These are phyloP conservation scores for Thermothielavioides terrestris DNA, from an alignment of 495 filamentous ascomycete genomes.

Conservation along the genomic window DNA sequence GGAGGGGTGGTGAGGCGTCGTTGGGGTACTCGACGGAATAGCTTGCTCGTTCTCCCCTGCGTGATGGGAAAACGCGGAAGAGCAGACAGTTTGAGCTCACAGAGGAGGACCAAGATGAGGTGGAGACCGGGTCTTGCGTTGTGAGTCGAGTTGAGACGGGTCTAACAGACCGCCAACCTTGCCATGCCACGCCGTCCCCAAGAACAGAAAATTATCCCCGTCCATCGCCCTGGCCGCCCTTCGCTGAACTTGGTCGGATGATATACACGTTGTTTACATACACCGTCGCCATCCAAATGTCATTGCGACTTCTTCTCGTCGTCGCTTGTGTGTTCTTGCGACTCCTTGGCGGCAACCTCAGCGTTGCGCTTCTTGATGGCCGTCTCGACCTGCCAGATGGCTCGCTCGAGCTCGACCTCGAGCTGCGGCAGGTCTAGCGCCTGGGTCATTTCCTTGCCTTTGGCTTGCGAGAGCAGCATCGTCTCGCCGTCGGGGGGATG, in stretches of 20 bases:
- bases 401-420: constrained; percentile 79
- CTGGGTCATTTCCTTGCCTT: constrained; percentile 56
- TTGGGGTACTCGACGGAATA: no score
- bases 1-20: not conserved
- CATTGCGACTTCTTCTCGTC: constrained; percentile 19
- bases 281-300: constrained; percentile 8
- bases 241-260: not conserved
- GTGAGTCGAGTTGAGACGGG: not conserved
- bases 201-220: not conserved
- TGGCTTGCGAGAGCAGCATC: constrained; percentile 50
- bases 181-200: not conserved
- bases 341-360: constrained; percentile 13
- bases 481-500: constrained; percentile 42
- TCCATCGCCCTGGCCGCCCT: constrained; percentile 2
- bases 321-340: constrained; percentile 2
- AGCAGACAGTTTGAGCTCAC: not conserved
- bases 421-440: constrained; percentile 73
- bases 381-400: constrained; percentile 76
- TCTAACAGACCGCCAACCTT: no score
- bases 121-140: not conserved
- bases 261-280: constrained; percentile 13
- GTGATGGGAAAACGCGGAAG: no score
- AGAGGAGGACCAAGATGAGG: no score
- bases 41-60: no score
- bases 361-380: constrained; percentile 48